Percentiles rank a stretch among this genome's conserved stretches.
phyloP scores from a whole-genome alignment of 345 rosid genomes.

The Raphanus raphanistrum region DNA sequence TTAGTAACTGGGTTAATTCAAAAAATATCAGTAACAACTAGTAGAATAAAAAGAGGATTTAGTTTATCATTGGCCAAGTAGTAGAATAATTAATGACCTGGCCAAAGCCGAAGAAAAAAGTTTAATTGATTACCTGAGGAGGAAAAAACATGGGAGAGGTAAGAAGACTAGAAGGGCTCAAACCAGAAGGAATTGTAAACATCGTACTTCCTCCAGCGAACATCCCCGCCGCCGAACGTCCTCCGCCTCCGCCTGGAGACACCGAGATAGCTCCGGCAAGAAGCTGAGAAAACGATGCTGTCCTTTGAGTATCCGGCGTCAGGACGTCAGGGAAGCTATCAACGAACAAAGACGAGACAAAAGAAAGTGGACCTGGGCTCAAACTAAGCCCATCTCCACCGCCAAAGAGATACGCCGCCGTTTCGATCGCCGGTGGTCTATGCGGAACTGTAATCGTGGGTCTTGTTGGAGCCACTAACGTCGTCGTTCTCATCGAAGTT shows the following conservation, averaged over 20 bases:
- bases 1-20: neutral
- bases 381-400: constrained; percentile 54
- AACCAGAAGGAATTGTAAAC: constrained; percentile 80
- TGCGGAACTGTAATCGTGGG: constrained; percentile 80
- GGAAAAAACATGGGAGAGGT: constrained; percentile 77
- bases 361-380: constrained; percentile 93
- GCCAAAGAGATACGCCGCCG: constrained; percentile 49
- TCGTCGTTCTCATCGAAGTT: constrained; percentile 32
- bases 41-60: neutral
- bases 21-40: neutral
- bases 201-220: constrained; percentile 47
- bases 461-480: constrained; percentile 43
- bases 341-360: constrained; percentile 79
- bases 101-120: neutral
- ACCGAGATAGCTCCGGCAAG: constrained; percentile 86
- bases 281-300: constrained; percentile 79
- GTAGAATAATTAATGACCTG: neutral
- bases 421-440: constrained; percentile 53
- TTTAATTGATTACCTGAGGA: constrained; percentile 56
- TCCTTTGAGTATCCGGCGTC: constrained; percentile 39
- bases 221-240: constrained; percentile 40
- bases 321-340: constrained; percentile 52
- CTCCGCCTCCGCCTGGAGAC: constrained; percentile 51
- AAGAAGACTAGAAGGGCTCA: constrained; percentile 92
- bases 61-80: neutral